These are phyloP conservation scores for Auricularia auricula-judae DNA, from an alignment of 768 basidiomycete genomes.

Conservation along the genomic window DNA sequence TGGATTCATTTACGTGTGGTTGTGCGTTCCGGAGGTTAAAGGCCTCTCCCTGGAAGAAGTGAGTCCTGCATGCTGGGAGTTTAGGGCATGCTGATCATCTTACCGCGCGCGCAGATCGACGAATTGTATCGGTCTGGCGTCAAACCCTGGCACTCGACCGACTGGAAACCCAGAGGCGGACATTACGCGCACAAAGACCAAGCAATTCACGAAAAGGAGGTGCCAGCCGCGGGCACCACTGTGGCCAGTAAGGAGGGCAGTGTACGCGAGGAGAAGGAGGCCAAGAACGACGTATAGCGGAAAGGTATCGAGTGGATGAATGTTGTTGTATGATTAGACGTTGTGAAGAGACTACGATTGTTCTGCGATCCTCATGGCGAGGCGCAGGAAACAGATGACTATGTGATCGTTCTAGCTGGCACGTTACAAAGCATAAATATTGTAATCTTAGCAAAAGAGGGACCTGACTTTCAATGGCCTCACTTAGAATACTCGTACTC, in stretches of 20 bases:
- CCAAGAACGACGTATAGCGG: not conserved
- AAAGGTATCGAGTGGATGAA: not conserved
- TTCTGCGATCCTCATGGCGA: no score
- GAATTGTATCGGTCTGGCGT: slow-evolving; percentile 61
- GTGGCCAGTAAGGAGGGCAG: not conserved
- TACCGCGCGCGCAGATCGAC: slow-evolving; percentile 38
- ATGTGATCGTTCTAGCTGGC: no score
- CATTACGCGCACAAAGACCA: slow-evolving; percentile 1
- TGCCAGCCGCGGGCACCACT: not conserved
- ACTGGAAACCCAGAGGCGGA: slow-evolving; percentile 39
- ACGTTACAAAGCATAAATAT: no score
- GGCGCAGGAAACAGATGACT: no score
- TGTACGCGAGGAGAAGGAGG: not conserved
- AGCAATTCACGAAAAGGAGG: not conserved
- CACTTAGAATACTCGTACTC: no score
- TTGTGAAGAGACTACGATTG: no score
- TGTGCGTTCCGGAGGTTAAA: slow-evolving; percentile 74
- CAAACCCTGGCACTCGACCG: slow-evolving; percentile 52
- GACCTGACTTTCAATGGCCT: no score
- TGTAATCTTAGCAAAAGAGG: no score
- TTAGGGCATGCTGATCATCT: not conserved
- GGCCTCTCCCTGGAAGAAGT: slow-evolving; percentile 55
- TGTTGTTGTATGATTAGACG: no score
- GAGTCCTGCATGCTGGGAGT: slow-evolving; percentile 13
- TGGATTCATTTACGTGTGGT: slow-evolving; percentile 61